Conservation (phyloP, 2,329 filamentous ascomycete species). For the Hypoxylon sp. region DNA sequence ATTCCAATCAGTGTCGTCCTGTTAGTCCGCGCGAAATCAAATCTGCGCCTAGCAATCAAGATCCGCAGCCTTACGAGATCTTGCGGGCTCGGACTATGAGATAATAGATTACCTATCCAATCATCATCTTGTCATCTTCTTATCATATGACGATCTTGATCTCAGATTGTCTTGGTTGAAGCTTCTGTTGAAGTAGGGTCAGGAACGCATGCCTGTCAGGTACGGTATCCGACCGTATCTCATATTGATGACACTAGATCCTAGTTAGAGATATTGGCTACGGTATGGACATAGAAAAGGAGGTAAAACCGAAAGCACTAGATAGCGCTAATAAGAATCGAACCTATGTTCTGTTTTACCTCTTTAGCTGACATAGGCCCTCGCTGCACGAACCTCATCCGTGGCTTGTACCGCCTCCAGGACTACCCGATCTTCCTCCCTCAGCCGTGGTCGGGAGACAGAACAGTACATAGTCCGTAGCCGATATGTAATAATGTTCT, state of each 20-base stretch:
- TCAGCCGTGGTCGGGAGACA: neutral
- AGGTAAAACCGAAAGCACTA: too few species aligned
- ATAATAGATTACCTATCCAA: constrained; percentile 4
- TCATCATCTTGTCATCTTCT: neutral
- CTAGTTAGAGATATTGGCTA: too few species aligned
- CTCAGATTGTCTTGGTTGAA: too few species aligned
- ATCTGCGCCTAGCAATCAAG: neutral
- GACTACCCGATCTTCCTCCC: neutral
- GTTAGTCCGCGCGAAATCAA: neutral
- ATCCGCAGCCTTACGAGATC: neutral
- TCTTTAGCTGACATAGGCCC: neutral
- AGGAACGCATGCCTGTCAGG: neutral
- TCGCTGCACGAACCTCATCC: neutral
- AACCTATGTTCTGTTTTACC: too few species aligned
- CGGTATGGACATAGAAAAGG: too few species aligned
- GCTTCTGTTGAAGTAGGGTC: neutral
- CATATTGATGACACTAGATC: neutral
- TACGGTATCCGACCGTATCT: neutral
- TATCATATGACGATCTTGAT: neutral
- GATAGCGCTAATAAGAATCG: too few species aligned
- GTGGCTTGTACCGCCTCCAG: neutral
- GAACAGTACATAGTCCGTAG: neutral
- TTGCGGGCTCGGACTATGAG: neutral
- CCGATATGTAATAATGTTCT: neutral
- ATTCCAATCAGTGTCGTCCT: neutral